Base-by-base conservation (phyloP, 192 early-diverging fungal genomes). In the Radiomyces spectabilis region DNA sequence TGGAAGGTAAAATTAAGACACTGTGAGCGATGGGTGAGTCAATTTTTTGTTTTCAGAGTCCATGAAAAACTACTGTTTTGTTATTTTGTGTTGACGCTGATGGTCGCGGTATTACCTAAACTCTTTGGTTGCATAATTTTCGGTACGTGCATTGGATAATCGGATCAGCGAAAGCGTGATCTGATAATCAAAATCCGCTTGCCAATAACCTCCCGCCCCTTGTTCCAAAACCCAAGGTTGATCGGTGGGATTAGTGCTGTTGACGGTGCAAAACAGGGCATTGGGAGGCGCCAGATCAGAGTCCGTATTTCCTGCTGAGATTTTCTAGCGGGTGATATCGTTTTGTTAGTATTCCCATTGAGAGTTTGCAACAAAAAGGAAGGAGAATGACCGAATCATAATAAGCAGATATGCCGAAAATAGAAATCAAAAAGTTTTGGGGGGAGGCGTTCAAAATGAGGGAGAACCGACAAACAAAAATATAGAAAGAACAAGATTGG, bases 151-250 rank as follows among this genome's bases (percentile, higher is more conserved):
- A 65, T 90, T 90, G 57, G 73, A 75, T 26, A 90, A 60, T 3
- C 84, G 75, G 53, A 90, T 76, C 8, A 82, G 64, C 3, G 83
- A 74, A 8, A 85, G 87, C 6, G 74, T 77, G 16, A 82, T 53
- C 24, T 68, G 47, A 42, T 71, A 64, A 5, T 67, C 69, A 39
- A 86, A 83, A 50, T 78, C 61, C 31, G 73, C 76, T 31, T 81
- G 68, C 76, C 78, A 84, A 51, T 75, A 84, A 13, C 87, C 87
- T 3, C 82, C 77, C n/a, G 80, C 76, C 53, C 73, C 63, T 61
- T 87, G 78, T 47, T 68, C 73, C 64, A 90, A 59, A 24, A 90
- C 68, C 85, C 85, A 87, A n/a, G 82, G 80, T 34, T 77, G 63
- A 21, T 72, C 57, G 2, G 59, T 22, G 12, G 40, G 9, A 29